phyloP scores from a whole-genome alignment of 139 green algal species.

The Tetraselmis chui region DNA sequence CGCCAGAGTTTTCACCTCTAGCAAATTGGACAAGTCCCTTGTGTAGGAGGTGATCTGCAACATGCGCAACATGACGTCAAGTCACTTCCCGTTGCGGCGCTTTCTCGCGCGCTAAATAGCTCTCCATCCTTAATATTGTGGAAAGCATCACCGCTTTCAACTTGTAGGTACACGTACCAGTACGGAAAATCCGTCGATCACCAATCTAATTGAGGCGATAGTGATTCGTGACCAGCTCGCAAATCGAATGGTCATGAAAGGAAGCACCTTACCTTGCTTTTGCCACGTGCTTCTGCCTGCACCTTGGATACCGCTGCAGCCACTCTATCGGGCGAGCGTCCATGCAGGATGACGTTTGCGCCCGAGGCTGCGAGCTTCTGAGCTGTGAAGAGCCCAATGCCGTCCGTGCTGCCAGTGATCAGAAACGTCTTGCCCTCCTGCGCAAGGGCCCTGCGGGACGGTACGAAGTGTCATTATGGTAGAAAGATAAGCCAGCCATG shows the following conservation, averaged over 20 bases:
- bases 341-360: slow-evolving; percentile 53
- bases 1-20: slow-evolving; percentile 30
- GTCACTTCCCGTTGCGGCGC: not conserved
- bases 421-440: slow-evolving; percentile 37
- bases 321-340: slow-evolving; percentile 22
- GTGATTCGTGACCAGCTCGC: too few relatives aligned
- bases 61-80: not conserved
- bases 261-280: not conserved
- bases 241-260: too few relatives aligned
- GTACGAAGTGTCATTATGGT: too few relatives aligned
- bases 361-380: slow-evolving; percentile 32
- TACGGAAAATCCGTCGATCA: not conserved
- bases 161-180: slow-evolving; percentile 2
- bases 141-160: not conserved
- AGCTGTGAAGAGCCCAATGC: slow-evolving; percentile 61
- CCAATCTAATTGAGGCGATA: too few relatives aligned
- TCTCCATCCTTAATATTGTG: too few relatives aligned
- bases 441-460: not conserved
- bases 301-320: not conserved
- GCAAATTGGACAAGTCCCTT: slow-evolving; percentile 41
- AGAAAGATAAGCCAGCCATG: too few relatives aligned
- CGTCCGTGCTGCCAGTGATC: slow-evolving; percentile 56
- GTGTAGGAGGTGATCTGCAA: slow-evolving; percentile 16
- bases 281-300: not conserved
- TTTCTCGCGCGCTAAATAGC: not conserved